Conservation (phyloP, 768 basidiomycete genomes). For the Pulveroboletus sp. region DNA sequence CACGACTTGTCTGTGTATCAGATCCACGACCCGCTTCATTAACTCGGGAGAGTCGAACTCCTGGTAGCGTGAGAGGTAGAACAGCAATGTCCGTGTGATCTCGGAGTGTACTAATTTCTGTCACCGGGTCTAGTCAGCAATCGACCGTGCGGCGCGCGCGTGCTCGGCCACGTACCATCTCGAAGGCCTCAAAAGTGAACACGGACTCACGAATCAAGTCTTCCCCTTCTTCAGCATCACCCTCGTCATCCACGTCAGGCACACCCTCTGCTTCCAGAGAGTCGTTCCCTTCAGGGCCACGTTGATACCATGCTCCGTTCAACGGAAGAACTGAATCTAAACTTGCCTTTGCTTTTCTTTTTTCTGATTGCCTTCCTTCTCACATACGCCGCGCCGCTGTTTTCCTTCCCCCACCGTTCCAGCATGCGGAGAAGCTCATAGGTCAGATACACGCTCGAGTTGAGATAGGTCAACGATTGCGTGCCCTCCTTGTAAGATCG, state of each 20-base stretch:
- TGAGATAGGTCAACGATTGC: conserved; percentile 76
- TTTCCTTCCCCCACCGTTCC: conserved; percentile 79
- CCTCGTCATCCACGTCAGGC: conserved; percentile 65
- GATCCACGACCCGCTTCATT: conserved; percentile 84
- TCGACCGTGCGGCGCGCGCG: conserved; percentile 12
- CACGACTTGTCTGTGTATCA: conserved; percentile 90
- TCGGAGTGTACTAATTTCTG: conserved; percentile 90
- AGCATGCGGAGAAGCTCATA: conserved; percentile 86
- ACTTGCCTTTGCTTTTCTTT: conserved; percentile 48
- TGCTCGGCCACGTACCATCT: conserved; percentile 55
- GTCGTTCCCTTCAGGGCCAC: conserved; percentile 31
- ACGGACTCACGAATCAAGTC: conserved; percentile 75
- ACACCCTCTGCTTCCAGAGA: conserved; percentile 56
- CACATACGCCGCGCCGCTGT: conserved; percentile 67
- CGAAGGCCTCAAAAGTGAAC: conserved; percentile 90
- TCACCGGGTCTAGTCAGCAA: conserved; percentile 15
- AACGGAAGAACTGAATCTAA: conserved; percentile 25
- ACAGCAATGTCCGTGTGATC: conserved; percentile 77
- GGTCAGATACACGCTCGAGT: conserved; percentile 78
- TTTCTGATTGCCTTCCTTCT: conserved; percentile 54
- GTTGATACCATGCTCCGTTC: conserved; percentile 11
- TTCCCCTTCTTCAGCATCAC: conserved; percentile 54
- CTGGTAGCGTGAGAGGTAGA: conserved; percentile 79
- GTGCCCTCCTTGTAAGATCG: conserved; percentile 77
- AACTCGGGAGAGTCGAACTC: conserved; percentile 73